Evolutionary conservation across 1,139 yeast species (phyloP).

Genomic region (Suhomyces anneliseae): DNA sequence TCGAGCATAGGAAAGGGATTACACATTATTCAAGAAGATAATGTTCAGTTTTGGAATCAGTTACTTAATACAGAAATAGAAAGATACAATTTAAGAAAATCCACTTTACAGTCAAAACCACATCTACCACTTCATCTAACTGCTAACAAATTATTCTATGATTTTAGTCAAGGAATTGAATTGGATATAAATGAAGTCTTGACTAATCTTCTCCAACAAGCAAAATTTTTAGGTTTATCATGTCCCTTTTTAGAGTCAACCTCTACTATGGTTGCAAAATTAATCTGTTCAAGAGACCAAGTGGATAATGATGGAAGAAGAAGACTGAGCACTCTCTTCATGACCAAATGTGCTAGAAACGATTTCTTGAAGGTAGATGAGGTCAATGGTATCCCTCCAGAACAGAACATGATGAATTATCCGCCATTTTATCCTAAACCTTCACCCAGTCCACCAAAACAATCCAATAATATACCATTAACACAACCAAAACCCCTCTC

Average conservation of each 20-base stretch:
- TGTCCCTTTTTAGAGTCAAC: conserved; percentile 19
- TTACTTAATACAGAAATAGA: not conserved
- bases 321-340: not conserved
- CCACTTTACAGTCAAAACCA: not conserved
- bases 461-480: conserved; percentile 6
- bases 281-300: conserved; percentile 15
- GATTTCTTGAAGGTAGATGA: conserved; percentile 11
- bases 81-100: not conserved
- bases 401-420: conserved; percentile 28
- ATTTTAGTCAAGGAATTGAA: conserved; percentile 22
- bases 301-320: not conserved
- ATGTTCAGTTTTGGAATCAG: not conserved
- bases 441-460: conserved; percentile 18
- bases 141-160: conserved; percentile 18
- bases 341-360: not conserved
- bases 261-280: conserved; percentile 13
- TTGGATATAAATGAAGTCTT: conserved; percentile 12
- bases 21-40: not conserved
- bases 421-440: conserved; percentile 28
- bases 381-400: conserved; percentile 24
- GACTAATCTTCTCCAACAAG: conserved; percentile 11
- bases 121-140: conserved; percentile 15
- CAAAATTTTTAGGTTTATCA: conserved; percentile 9
- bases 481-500: conserved; percentile 23
- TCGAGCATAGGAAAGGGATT: conserved; percentile 10